These are phyloP conservation scores for Trypethelium eluteriae DNA, from an alignment of 495 filamentous ascomycete genomes.

Conservation along the genomic window DNA sequence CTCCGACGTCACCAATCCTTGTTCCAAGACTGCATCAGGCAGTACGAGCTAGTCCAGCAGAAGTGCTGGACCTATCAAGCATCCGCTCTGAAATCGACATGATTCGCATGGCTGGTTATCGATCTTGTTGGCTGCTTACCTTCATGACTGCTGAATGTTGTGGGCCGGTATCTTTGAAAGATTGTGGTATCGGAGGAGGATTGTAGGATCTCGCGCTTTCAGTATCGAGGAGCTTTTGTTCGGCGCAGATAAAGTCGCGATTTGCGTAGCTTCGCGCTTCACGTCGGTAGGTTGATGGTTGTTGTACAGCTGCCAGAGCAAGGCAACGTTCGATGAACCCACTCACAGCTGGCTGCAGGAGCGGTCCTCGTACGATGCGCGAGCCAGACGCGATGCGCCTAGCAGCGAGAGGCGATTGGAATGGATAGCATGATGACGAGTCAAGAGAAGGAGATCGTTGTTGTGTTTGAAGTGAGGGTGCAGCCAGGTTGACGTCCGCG, in stretches of 20 bases:
- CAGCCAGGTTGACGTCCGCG: conserved; percentile 1
- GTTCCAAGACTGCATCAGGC: no score
- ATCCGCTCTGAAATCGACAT: no score
- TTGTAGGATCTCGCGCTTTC: neutral
- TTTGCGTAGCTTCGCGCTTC: conserved; percentile 14
- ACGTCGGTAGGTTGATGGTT: conserved; percentile 18
- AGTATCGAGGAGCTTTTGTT: neutral
- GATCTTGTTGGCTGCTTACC: conserved; percentile 8
- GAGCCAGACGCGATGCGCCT: conserved; percentile 42
- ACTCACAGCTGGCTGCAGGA: conserved; percentile 37
- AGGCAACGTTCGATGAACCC: conserved; percentile 27
- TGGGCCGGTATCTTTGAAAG: neutral
- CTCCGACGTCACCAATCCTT: no score
- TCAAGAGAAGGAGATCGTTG: neutral
- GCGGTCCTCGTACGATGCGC: conserved; percentile 25
- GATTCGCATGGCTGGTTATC: no score
- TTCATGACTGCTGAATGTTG: conserved; percentile 14
- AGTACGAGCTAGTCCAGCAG: no score
- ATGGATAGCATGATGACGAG: conserved; percentile 23
- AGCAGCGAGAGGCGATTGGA: conserved; percentile 33
- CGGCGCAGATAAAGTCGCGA: neutral
- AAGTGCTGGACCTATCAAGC: no score
- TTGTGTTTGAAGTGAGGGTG: neutral
- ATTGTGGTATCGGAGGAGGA: neutral
- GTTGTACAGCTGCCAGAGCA: conserved; percentile 23